Evolutionary conservation across 306 rosid genomes (phyloP).

Genomic region (Vigna mungo): DNA sequence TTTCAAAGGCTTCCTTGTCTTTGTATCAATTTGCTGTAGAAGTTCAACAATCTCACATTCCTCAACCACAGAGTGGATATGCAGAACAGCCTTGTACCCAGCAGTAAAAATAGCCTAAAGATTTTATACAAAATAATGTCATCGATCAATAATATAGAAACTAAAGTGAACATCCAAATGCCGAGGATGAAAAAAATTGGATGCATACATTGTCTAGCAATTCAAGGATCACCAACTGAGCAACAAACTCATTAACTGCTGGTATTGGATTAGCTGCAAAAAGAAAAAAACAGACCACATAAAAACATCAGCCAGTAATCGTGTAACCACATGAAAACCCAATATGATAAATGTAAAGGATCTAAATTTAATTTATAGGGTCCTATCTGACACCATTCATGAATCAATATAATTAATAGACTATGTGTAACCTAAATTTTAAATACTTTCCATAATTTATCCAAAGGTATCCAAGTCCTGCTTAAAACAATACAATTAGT

Average conservation of each 20-base stretch:
- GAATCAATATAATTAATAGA: not conserved
- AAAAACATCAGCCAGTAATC: conserved; percentile 22
- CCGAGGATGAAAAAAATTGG: not conserved
- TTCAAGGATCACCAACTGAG: conserved; percentile 91
- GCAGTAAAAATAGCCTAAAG: conserved; percentile 97
- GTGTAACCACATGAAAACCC: not conserved
- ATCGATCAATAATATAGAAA: conserved; percentile 1
- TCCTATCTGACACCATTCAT: not conserved
- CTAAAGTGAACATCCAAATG: conserved; percentile 24
- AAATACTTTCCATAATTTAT: not conserved
- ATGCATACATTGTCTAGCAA: conserved; percentile 82
- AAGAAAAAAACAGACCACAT: conserved; percentile 27
- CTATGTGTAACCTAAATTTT: conserved; percentile 9
- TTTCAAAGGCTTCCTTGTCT: conserved; percentile 85
- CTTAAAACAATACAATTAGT: not conserved
- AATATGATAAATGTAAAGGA: not conserved
- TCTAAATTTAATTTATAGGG: conserved; percentile 17
- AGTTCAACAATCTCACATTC: conserved; percentile 98
- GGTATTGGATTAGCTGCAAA: conserved; percentile 77
- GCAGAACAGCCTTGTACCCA: conserved; percentile 97
- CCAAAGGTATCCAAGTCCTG: not conserved
- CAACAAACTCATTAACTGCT: conserved; percentile 78
- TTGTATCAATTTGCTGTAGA: conserved; percentile 87
- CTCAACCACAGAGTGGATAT: conserved; percentile 91
- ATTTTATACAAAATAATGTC: conserved; percentile 16